Evolutionary conservation across 2,329 filamentous ascomycete species (phyloP).

Genomic region (Trichophyton schoenleinii): DNA sequence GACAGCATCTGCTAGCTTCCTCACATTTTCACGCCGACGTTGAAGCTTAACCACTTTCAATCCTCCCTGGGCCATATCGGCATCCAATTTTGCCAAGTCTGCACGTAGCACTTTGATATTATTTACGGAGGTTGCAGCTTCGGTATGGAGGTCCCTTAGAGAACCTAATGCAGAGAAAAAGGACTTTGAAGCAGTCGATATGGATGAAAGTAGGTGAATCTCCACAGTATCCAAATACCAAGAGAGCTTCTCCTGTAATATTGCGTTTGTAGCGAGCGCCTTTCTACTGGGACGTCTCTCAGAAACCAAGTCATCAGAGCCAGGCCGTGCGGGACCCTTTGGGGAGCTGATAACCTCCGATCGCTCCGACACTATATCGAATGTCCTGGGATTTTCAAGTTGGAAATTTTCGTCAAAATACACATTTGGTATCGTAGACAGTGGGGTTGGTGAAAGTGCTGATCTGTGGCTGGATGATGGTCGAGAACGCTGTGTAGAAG

Average conservation of each 20-base stretch:
- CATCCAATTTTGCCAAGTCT: constrained; percentile 68
- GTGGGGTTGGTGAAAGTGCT: constrained; percentile 49
- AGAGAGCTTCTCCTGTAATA: constrained; percentile 91
- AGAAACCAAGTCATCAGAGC: constrained; percentile 19
- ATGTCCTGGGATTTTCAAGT: constrained; percentile 88
- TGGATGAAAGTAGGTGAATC: constrained; percentile 89
- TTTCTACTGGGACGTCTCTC: constrained; percentile 44
- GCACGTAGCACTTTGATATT: constrained; percentile 69
- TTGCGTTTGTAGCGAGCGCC: constrained; percentile 87
- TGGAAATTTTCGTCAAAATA: constrained; percentile 95
- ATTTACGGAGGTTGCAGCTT: constrained; percentile 80
- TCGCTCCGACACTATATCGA: constrained; percentile 90
- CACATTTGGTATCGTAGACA: constrained; percentile 82
- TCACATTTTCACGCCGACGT: constrained; percentile 68
- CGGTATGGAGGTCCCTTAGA: constrained; percentile 76
- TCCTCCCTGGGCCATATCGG: constrained; percentile 74
- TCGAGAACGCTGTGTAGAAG: constrained; percentile 23
- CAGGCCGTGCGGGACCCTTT: constrained; percentile 44
- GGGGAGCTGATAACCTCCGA: constrained; percentile 80
- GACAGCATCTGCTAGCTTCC: constrained; percentile 69
- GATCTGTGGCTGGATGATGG: constrained; percentile 34
- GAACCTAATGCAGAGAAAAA: constrained; percentile 93
- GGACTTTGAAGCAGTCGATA: constrained; percentile 86
- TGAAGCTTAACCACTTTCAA: constrained; percentile 75
- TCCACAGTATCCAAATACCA: constrained; percentile 99